Evolutionary conservation across 2,329 filamentous ascomycete genomes (phyloP), one percentile per base, ranked within the genome.

Genomic region (Colletotrichum acutatum): DNA sequence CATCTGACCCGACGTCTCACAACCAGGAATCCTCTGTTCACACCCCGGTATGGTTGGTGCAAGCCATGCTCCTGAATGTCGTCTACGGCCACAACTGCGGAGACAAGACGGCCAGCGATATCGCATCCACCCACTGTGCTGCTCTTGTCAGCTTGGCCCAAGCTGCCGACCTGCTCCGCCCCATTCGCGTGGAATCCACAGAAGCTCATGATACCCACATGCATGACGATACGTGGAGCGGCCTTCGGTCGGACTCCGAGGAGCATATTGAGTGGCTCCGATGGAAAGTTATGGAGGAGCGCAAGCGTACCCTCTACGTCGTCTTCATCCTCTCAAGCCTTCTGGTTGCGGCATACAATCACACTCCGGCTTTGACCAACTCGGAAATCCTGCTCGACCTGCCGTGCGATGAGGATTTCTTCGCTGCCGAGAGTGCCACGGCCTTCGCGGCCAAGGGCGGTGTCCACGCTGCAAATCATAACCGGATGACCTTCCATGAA

Each of bases 51-150:
- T 98, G 96, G 95, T 88, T 99, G 30, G 95, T 98, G 19, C 97
- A 98, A 82, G 95, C 96, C 0, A 98, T 98, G 96, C 86, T 98
- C 9, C 88, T 99, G 63, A 98, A 98, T 80, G 94, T 98, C 49
- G 94, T 98, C 19, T 98, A 98, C 80, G 96, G 96, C 16, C 94
- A 98, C 82, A 97, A 97, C 76, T 97, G 95, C 80, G 95, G 94
- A 49, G 96, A 98, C 81, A 96, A 97, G 84, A 92, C 91, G 66
- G 93, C 95, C 26, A 95, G 94, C 73, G 95, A 98, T 80, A 97
- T 97, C 78, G 96, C 96, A 1, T 95, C 93, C 75, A 98, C 94
- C 1, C 96, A 98, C 80, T 97, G 94, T 80, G 94, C 95, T 8
- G 94, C 95, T 24, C 86, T 99, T 54, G 95, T 98, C 66, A 97